Percentiles rank a stretch among this genome's conserved stretches.
phyloP scores from a whole-genome alignment of 345 rosid genomes.

The Geranium rotundifolium region DNA sequence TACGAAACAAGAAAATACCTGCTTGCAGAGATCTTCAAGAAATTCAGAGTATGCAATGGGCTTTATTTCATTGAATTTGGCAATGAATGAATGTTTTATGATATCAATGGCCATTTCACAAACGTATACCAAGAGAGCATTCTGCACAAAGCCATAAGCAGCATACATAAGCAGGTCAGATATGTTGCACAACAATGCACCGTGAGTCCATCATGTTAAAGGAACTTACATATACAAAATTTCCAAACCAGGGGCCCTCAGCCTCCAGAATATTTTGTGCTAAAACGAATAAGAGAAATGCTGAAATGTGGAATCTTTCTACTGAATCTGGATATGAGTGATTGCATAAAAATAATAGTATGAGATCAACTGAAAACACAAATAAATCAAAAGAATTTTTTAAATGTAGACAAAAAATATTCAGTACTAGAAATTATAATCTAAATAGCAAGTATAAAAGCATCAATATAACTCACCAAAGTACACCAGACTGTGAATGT shows the following conservation, averaged over 20 bases:
- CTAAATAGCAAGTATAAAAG: constrained; percentile 5
- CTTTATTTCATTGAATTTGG: constrained; percentile 85
- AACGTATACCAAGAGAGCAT: constrained; percentile 62
- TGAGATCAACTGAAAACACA: constrained; percentile 3
- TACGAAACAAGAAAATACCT: constrained; percentile 29
- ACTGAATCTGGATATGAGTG: constrained; percentile 58
- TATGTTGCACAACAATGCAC: not conserved
- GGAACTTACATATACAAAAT: constrained; percentile 66
- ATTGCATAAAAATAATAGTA: constrained; percentile 10
- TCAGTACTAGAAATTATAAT: not conserved
- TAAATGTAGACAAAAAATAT: too few species aligned
- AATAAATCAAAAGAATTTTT: not conserved
- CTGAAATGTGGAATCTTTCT: constrained; percentile 89
- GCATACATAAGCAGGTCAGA: constrained; percentile 2
- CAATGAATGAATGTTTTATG: constrained; percentile 95
- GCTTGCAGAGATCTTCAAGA: constrained; percentile 93
- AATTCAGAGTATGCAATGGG: constrained; percentile 92
- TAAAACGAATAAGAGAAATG: constrained; percentile 79
- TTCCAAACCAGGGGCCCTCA: constrained; percentile 93
- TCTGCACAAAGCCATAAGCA: constrained; percentile 42
- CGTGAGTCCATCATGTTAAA: not conserved
- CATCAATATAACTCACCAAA: constrained; percentile 43
- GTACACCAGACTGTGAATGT: constrained; percentile 72
- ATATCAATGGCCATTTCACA: constrained; percentile 83
- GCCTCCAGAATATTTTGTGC: constrained; percentile 93